These are phyloP conservation scores for Cyberlindnera suaveolens DNA, from an alignment of 805 yeast species.

Conservation along the genomic window DNA sequence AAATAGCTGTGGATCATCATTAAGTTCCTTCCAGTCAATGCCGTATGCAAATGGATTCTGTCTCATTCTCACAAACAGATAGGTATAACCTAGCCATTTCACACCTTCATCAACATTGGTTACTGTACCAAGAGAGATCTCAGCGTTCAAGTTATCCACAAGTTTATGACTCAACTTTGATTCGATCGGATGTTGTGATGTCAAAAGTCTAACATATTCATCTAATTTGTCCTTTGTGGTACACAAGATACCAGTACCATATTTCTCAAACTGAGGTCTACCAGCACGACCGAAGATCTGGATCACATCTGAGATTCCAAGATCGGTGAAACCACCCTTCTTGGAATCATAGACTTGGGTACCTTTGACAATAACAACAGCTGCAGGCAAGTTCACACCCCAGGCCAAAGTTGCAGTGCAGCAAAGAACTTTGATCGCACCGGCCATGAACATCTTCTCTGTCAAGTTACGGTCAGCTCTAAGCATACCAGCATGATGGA, in stretches of 20 bases:
- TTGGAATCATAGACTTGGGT: slow-evolving; percentile 93
- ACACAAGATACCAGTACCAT: slow-evolving; percentile 88
- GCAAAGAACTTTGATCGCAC: slow-evolving; percentile 83
- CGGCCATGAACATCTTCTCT: slow-evolving; percentile 79
- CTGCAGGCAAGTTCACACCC: slow-evolving; percentile 99
- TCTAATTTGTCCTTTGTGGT: slow-evolving; percentile 78
- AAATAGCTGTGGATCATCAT: slow-evolving; percentile 74
- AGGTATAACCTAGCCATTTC: slow-evolving; percentile 97
- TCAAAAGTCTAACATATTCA: slow-evolving; percentile 80
- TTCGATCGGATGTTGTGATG: slow-evolving; percentile 96
- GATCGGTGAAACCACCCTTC: slow-evolving; percentile 88
- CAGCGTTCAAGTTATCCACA: slow-evolving; percentile 93
- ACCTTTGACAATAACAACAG: slow-evolving; percentile 93
- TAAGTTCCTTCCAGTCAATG: slow-evolving; percentile 78
- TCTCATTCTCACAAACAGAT: slow-evolving; percentile 88
- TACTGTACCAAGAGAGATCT: slow-evolving; percentile 90
- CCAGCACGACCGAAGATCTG: slow-evolving; percentile 99
- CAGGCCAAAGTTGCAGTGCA: slow-evolving; percentile 98
- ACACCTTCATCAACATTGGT: slow-evolving; percentile 92
- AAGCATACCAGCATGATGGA: slow-evolving; percentile 97
- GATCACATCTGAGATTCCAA: slow-evolving; percentile 93
- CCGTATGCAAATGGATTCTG: slow-evolving; percentile 93
- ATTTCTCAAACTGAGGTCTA: slow-evolving; percentile 90
- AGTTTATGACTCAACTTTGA: slow-evolving; percentile 70
- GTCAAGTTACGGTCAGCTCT: slow-evolving; percentile 85